Conservation (phyloP, 1,139 yeast genomes). For the Suhomyces ambrosiae region DNA sequence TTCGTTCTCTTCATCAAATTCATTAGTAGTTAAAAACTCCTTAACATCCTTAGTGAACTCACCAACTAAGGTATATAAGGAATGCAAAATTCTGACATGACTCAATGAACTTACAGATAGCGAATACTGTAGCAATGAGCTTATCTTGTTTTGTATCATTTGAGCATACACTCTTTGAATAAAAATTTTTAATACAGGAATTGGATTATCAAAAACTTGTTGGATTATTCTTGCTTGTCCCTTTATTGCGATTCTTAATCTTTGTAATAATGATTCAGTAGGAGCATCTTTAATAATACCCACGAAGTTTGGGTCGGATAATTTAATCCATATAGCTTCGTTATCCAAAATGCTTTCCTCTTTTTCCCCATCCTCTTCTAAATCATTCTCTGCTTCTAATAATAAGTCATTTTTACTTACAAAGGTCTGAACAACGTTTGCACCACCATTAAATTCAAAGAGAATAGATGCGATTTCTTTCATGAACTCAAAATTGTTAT, state of each 20-base stretch:
- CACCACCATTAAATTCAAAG: conserved; percentile 82
- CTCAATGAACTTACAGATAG: conserved; percentile 68
- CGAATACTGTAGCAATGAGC: conserved; percentile 63
- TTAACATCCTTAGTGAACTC: conserved; percentile 68
- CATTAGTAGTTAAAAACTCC: conserved; percentile 53
- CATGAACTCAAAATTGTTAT: conserved; percentile 63
- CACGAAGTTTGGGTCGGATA: conserved; percentile 40
- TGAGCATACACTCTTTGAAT: conserved; percentile 80
- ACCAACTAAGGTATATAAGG: conserved; percentile 61
- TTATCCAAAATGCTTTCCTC: conserved; percentile 44
- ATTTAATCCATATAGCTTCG: conserved; percentile 39
- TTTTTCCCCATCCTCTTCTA: conserved; percentile 32
- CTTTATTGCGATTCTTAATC: conserved; percentile 49
- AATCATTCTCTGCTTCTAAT: conserved; percentile 35
- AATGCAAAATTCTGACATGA: conserved; percentile 74
- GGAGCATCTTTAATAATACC: conserved; percentile 37
- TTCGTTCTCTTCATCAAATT: conserved; percentile 45
- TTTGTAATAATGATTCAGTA: conserved; percentile 36
- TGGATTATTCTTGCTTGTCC: conserved; percentile 74
- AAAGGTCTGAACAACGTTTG: conserved; percentile 78
- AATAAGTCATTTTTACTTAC: conserved; percentile 80
- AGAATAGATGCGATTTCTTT: conserved; percentile 78
- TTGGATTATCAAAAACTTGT: conserved; percentile 69
- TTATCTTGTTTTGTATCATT: conserved; percentile 67
- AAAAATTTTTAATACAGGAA: conserved; percentile 68